phyloP scores from a whole-genome alignment of 148 eudicot genomes.

The Chenopodium album region DNA sequence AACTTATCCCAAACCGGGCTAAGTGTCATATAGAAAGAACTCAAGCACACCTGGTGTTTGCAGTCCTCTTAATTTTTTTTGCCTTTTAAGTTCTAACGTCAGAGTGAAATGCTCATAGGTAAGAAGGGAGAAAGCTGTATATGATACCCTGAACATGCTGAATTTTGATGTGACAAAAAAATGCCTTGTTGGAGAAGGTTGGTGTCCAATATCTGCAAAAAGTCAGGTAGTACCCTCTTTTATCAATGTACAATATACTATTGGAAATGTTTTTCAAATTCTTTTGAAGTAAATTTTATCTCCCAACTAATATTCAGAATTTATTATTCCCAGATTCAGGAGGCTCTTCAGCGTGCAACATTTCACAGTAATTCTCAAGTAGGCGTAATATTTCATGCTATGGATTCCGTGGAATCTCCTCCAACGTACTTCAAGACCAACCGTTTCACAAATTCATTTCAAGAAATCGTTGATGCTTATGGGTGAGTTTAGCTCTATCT shows the following conservation, averaged over 20 bases:
- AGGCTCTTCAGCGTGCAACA: slow-evolving; percentile 89
- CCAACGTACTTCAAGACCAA: slow-evolving; percentile 97
- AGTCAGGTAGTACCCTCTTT: slow-evolving; percentile 52
- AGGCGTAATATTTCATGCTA: slow-evolving; percentile 87
- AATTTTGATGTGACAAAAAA: slow-evolving; percentile 98
- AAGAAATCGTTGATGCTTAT: slow-evolving; percentile 99
- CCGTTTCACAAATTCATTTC: slow-evolving; percentile 81
- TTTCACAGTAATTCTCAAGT: slow-evolving; percentile 95
- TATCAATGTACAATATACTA: background rate
- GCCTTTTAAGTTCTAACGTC: slow-evolving; percentile 5
- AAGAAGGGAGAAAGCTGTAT: slow-evolving; percentile 96
- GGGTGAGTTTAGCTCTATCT: slow-evolving; percentile 53
- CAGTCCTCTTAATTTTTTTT: slow-evolving; percentile 3
- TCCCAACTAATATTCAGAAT: slow-evolving; percentile 18
- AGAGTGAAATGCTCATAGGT: slow-evolving; percentile 49
- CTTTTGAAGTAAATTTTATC: background rate
- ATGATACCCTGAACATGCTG: slow-evolving; percentile 94
- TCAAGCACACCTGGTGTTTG: background rate
- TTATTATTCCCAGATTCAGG: slow-evolving; percentile 64
- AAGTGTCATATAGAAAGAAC: background rate
- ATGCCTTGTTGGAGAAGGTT: slow-evolving; percentile 99
- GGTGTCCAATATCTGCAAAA: slow-evolving; percentile 96
- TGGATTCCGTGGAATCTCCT: slow-evolving; percentile 86
- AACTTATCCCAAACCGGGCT: background rate
- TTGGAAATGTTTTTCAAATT: slow-evolving; percentile 1